Conservation (phyloP, 2,329 filamentous ascomycete species). For the Periconia sp. region DNA sequence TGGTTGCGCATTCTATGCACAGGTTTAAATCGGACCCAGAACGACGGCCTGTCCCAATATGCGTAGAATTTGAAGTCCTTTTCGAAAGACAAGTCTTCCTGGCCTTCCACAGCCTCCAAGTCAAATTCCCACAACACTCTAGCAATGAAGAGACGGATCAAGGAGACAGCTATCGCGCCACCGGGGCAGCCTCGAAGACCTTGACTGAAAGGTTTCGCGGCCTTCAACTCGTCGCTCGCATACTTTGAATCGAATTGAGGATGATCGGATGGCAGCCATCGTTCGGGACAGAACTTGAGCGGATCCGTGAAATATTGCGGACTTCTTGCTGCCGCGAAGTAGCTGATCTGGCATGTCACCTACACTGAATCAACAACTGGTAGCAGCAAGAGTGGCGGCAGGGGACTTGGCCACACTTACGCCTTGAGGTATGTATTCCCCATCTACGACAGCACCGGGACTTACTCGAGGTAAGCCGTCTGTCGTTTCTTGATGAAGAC, state of each 20-base stretch:
- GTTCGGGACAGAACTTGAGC: constrained; percentile 1
- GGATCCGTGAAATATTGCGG: constrained; percentile 1
- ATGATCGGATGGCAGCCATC: constrained; percentile 1
- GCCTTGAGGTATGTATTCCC: constrained; percentile 3
- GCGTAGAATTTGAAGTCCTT: constrained; percentile 3
- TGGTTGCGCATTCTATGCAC: too few species aligned
- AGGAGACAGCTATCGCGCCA: constrained; percentile 1
- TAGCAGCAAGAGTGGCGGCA: too few species aligned
- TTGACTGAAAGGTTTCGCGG: constrained; percentile 2
- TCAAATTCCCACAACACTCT: constrained; percentile 5
- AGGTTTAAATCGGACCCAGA: constrained; percentile 5
- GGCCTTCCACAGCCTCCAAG: constrained; percentile 2
- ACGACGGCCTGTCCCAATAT: constrained; percentile 1
- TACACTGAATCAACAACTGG: too few species aligned
- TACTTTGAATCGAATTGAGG: neutral
- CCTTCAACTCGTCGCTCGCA: constrained; percentile 1
- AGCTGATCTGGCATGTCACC: constrained; percentile 6
- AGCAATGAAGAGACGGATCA: constrained; percentile 2
- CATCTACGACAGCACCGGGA: constrained; percentile 5
- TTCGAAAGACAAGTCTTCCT: constrained; percentile 1
- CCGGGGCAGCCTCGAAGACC: constrained; percentile 3
- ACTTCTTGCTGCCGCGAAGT: constrained; percentile 6
- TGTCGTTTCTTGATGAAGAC: constrained; percentile 1
- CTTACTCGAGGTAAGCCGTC: constrained; percentile 5
- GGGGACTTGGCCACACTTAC: neutral